A percentile compares a stretch with the other conserved stretches of the same genome.
These are phyloP conservation scores for Triticum aestivum DNA, from an alignment of 176 grass and related monocot species.

Conservation along the genomic window IWGSC_CS_RefSeq_v2.1 NC_057811.1:73907191-73907690, in stretches of 20 bases:
- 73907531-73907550: too few species aligned
- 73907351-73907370: neutral
- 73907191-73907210: neutral
- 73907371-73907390: neutral
- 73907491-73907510: too few species aligned
- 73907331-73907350: neutral
- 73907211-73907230: neutral
- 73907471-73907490: neutral
- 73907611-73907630: too few species aligned
- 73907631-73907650: too few species aligned
- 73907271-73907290: neutral
- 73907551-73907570: too few species aligned
- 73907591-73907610: too few species aligned
- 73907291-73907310: neutral
- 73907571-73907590: too few species aligned
- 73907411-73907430: neutral
- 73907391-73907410: slow-evolving; percentile 9
- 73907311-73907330: neutral
- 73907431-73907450: neutral
- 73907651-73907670: too few species aligned
- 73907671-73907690: too few species aligned
- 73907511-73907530: too few species aligned
- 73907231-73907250: neutral
- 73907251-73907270: neutral
- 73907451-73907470: neutral